phyloP scores from a whole-genome alignment of 2,329 filamentous ascomycete genomes.

The Alternaria dauci region DNA sequence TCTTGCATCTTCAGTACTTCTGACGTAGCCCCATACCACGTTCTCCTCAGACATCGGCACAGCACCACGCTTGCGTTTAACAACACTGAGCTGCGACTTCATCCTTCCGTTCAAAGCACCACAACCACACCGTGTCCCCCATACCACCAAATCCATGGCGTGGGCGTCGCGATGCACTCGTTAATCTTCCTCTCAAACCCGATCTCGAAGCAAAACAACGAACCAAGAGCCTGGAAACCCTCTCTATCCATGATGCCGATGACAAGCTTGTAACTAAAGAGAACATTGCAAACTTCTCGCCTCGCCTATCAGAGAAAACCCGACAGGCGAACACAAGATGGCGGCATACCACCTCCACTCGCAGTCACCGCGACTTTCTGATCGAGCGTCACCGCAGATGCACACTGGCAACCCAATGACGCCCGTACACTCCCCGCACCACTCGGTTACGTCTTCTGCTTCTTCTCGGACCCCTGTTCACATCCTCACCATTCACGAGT shows the following conservation, averaged over 20 bases:
- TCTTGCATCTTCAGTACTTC: constrained; percentile 7
- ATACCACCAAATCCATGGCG: constrained; percentile 13
- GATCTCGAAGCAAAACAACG: constrained; percentile 14
- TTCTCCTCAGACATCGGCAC: constrained; percentile 1
- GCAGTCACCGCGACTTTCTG: constrained; percentile 35
- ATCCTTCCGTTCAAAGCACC: background rate
- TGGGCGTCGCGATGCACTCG: constrained; percentile 26
- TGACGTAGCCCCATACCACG: constrained; percentile 8
- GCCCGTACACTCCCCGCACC: constrained; percentile 50
- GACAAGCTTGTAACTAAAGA: background rate
- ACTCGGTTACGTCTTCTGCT: constrained; percentile 45
- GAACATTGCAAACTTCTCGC: background rate
- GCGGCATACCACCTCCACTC: constrained; percentile 26
- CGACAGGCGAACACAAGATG: constrained; percentile 27
- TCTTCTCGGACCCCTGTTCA: constrained; percentile 46
- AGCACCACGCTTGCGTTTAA: background rate
- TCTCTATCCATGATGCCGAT: constrained; percentile 6
- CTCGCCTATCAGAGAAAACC: background rate
- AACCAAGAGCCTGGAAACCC: constrained; percentile 14
- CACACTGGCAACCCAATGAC: constrained; percentile 35
- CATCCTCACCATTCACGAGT: constrained; percentile 51
- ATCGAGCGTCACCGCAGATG: constrained; percentile 28
- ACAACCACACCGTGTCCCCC: constrained; percentile 1
- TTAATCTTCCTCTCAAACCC: constrained; percentile 18
- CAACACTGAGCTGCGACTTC: background rate